Evolutionary conservation across 495 filamentous ascomycete species (phyloP).

Genomic region (Bathelium albidoporum): DNA sequence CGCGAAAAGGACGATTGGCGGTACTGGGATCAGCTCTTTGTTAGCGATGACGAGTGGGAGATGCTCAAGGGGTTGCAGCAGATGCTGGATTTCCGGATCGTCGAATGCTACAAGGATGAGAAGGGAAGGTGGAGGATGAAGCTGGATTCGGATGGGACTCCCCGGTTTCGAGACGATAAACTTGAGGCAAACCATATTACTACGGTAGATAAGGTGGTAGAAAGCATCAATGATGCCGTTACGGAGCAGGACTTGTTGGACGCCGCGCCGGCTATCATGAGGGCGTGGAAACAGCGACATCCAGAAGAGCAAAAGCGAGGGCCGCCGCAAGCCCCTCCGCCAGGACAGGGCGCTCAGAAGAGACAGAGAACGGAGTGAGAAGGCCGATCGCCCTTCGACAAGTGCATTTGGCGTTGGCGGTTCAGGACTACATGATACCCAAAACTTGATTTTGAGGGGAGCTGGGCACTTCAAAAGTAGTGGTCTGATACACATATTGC

Average conservation of each 20-base stretch:
- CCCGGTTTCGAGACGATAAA: slow-evolving; percentile 86
- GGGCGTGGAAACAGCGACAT: slow-evolving; percentile 54
- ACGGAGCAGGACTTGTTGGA: slow-evolving; percentile 55
- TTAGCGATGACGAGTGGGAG: slow-evolving; percentile 77
- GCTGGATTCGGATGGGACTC: slow-evolving; percentile 31
- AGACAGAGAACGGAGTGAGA: background rate
- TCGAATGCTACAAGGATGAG: slow-evolving; percentile 76
- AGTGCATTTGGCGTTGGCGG: background rate
- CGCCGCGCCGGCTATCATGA: slow-evolving; percentile 51
- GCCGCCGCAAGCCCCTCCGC: background rate
- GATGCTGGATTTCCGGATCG: slow-evolving; percentile 69
- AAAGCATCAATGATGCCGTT: slow-evolving; percentile 69
- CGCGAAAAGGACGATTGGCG: slow-evolving; percentile 48
- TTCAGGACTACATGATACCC: background rate
- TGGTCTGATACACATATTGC: background rate
- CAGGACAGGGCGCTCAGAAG: background rate
- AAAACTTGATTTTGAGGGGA: background rate
- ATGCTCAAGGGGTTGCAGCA: slow-evolving; percentile 55
- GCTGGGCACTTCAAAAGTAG: background rate
- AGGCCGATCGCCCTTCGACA: background rate
- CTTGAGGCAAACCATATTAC: slow-evolving; percentile 76
- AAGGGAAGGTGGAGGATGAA: slow-evolving; percentile 65
- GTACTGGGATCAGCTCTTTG: slow-evolving; percentile 51
- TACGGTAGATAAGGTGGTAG: slow-evolving; percentile 68
- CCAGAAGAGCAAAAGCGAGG: slow-evolving; percentile 12